Evolutionary conservation across 2,329 filamentous ascomycete species (phyloP).

Genomic region (Calonectria multiphialidica): DNA sequence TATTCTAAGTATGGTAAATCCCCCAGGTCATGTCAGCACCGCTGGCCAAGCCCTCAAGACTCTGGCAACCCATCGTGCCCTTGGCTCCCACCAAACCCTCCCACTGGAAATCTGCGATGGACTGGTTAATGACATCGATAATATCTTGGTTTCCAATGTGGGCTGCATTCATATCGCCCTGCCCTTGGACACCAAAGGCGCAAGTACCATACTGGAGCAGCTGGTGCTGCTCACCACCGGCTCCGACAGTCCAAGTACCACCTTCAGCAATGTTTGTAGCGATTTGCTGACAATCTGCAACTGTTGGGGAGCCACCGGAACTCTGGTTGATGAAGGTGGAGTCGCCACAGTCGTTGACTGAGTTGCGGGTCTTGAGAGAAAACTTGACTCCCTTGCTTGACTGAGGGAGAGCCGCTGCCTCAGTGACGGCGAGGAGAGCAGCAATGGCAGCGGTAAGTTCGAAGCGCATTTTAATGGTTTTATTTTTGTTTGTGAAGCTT

Average conservation of each 20-base stretch:
- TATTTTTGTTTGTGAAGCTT: neutral
- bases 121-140: neutral
- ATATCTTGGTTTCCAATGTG: constrained; percentile 5
- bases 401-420: neutral
- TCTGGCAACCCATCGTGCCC: constrained; percentile 11
- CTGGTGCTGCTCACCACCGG: neutral
- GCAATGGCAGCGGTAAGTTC: neutral
- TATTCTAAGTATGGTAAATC: neutral
- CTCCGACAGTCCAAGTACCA: neutral
- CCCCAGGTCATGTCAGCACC: neutral
- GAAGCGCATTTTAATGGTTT: neutral
- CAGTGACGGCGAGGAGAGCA: neutral
- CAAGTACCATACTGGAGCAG: neutral
- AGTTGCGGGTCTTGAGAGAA: neutral
- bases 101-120: neutral
- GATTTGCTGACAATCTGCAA: neutral
- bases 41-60: neutral
- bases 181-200: neutral
- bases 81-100: neutral
- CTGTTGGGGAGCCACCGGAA: neutral
- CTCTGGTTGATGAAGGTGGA: constrained; percentile 3
- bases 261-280: neutral
- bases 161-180: neutral
- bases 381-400: neutral
- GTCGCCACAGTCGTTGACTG: neutral